Evolutionary conservation across 2,329 filamentous ascomycete species (phyloP), one percentile per base, ranked within the genome.

Genomic region (Pseudocercospora macadamiae): DNA sequence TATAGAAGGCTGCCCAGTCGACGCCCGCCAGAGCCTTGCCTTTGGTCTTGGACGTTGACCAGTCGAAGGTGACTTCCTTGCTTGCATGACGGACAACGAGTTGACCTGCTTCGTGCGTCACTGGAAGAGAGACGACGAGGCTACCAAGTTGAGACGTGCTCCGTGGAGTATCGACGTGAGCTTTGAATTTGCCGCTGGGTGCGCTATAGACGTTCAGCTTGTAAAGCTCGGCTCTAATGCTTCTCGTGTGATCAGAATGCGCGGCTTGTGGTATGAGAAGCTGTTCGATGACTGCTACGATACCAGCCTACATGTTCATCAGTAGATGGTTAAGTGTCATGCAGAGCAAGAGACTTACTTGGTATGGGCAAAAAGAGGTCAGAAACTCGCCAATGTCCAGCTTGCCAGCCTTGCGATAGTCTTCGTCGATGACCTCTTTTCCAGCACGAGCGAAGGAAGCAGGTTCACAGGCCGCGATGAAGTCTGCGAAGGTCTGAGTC

Each of bases 1-100:
- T 74, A 64, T 82, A 82, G 70, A 84, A 84, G 0, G 82, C 81
- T 0, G 79, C 79, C 81, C 81, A 84, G 19, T 74, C 64, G 49
- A 76, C 30, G 19, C 16, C 23, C 12, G 44, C 8, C 9, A 16
- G 12, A n/a, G 4, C 10, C 2, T 25, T 32, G 19, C 6, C 5
- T 37, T 37, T 4, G 1, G 58, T 32, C 3, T 57, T 47, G 6
- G 64, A 52, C 19, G 30, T 23, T 19, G 70, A 64, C 79, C 77
- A 83, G 70, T 81, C 77, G 56, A 78, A 82, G 0, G 59, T 60
- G 2, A 74, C 66, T 1, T 66, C 64, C 0, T 75, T 62, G 2
- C 70, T 75, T 0, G 67, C 62, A 55, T 83, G 78, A 4, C 77
- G 73, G 3, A 83, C 76, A 5, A 73, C 63, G 0, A 83, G 74